phyloP scores from a whole-genome alignment of 2,329 filamentous ascomycete genomes.

The Calonectria naviculata region DNA sequence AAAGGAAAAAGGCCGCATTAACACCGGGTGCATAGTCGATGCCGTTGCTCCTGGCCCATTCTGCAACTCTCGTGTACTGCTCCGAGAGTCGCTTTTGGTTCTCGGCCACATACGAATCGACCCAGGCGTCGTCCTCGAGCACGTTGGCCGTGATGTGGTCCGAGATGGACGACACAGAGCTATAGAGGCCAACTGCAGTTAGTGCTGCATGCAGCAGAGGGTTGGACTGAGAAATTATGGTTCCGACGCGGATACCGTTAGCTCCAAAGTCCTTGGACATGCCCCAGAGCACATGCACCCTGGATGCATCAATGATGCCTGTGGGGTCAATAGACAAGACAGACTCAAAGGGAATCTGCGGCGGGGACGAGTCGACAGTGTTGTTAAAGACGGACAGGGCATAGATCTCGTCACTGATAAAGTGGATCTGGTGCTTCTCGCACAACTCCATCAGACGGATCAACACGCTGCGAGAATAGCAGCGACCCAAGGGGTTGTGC shows the following conservation, averaged over 20 bases:
- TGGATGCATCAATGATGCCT: constrained; percentile 57
- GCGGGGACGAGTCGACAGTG: constrained; percentile 38
- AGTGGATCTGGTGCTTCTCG: constrained; percentile 58
- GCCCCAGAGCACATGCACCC: constrained; percentile 63
- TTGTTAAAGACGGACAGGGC: constrained; percentile 63
- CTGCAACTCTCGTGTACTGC: constrained; percentile 51
- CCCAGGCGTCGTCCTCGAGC: constrained; percentile 56
- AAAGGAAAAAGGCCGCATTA: constrained; percentile 67
- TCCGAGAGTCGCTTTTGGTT: constrained; percentile 54
- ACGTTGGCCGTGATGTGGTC: constrained; percentile 54
- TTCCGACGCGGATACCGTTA: constrained; percentile 65
- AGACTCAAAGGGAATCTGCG: constrained; percentile 55
- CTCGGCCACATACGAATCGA: constrained; percentile 54
- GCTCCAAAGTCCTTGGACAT: constrained; percentile 66
- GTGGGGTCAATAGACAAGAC: constrained; percentile 54
- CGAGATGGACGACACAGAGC: constrained; percentile 56
- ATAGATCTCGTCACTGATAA: constrained; percentile 63
- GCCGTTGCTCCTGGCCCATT: constrained; percentile 49
- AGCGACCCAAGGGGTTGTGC: constrained; percentile 63
- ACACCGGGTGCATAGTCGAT: constrained; percentile 58
- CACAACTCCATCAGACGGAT: constrained; percentile 59
- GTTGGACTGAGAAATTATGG: constrained; percentile 61
- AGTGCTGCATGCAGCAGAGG: constrained; percentile 50
- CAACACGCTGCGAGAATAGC: constrained; percentile 54
- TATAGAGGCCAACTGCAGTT: constrained; percentile 51